Conservation (phyloP, 2,329 filamentous ascomycete genomes). For the Passalora sequoiae region DNA sequence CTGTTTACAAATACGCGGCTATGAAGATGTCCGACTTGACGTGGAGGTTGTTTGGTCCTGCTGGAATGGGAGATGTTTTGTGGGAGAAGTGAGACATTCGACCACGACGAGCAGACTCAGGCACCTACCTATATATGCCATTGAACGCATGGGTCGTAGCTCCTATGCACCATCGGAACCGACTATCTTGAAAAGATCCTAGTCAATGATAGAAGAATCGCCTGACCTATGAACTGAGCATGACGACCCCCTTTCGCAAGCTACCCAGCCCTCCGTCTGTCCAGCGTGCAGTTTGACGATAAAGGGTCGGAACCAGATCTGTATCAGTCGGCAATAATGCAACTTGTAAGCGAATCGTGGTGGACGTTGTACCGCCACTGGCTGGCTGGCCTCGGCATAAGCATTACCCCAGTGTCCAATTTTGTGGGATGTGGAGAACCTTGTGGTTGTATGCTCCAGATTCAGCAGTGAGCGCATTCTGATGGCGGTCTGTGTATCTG, state of each 20-base stretch:
- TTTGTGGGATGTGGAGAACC: slow-evolving; percentile 14
- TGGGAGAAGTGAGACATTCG: background rate
- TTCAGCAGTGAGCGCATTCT: background rate
- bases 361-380: slow-evolving; percentile 8
- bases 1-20: no score
- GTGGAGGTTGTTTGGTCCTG: background rate
- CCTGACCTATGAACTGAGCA: slow-evolving; percentile 14
- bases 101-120: background rate
- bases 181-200: slow-evolving; percentile 3
- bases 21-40: no score
- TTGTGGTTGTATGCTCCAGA: background rate
- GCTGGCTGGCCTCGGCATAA: slow-evolving; percentile 17
- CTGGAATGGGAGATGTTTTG: slow-evolving; percentile 1
- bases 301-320: slow-evolving; percentile 13
- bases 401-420: background rate
- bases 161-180: background rate
- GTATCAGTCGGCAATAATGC: slow-evolving; percentile 12
- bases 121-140: slow-evolving; percentile 11
- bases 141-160: background rate
- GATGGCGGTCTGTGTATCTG: background rate
- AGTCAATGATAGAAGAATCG: slow-evolving; percentile 1
- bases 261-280: slow-evolving; percentile 16
- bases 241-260: slow-evolving; percentile 13
- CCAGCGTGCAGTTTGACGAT: slow-evolving; percentile 14
- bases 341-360: slow-evolving; percentile 14